Percentiles rank a stretch among this genome's conserved stretches.
phyloP scores from a whole-genome alignment of 148 eudicot genomes.

The Heliamphora exappendiculata region DNA sequence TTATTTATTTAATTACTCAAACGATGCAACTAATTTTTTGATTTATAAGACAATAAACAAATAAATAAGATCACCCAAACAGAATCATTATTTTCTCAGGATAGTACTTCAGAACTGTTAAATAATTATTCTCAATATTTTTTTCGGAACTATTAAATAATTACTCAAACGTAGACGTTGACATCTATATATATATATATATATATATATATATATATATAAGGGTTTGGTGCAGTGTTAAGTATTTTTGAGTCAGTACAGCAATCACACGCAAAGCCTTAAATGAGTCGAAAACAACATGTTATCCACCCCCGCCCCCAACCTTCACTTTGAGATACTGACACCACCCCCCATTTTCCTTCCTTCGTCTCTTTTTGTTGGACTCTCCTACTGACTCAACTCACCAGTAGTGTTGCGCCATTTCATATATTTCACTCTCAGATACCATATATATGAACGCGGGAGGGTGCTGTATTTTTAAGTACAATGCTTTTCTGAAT shows the following conservation, averaged over 20 bases:
- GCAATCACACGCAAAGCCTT: constrained; percentile 28
- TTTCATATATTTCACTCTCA: constrained; percentile 9
- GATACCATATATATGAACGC: constrained; percentile 10
- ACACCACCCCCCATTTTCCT: neutral
- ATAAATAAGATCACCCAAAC: no score
- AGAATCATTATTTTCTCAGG: no score
- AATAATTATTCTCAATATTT: neutral
- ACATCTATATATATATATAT: neutral
- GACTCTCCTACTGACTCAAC: no score
- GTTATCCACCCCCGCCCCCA: neutral
- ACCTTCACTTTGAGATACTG: constrained; percentile 9
- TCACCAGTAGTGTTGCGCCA: no score
- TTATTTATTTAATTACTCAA: neutral
- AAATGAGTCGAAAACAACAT: constrained; percentile 16
- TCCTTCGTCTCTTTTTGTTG: constrained; percentile 17
- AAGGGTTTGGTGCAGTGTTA: neutral
- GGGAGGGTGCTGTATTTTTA: constrained; percentile 5
- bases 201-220: neutral
- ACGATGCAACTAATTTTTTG: neutral
- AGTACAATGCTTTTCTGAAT: no score
- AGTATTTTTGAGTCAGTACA: neutral
- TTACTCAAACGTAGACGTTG: no score
- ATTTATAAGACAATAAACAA: neutral
- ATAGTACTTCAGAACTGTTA: neutral
- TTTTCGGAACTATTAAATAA: neutral